Conservation (phyloP, 2,329 filamentous ascomycete species). For the Ophiostoma australiae region DNA sequence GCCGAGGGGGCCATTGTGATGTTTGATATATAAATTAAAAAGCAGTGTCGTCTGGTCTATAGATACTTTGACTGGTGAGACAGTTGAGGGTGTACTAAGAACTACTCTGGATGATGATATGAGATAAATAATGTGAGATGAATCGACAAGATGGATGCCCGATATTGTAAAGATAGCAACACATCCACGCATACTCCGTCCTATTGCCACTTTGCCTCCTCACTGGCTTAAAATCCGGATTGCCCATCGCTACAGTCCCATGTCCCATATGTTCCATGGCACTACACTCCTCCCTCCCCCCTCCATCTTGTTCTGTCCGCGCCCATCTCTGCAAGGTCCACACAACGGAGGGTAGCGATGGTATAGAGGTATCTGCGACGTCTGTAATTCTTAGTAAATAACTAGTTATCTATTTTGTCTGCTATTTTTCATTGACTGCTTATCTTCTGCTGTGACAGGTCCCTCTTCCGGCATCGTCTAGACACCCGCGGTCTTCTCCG, state of each 20-base stretch:
- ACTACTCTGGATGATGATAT: neutral
- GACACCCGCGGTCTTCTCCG: neutral
- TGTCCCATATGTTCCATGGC: neutral
- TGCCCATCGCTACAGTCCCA: neutral
- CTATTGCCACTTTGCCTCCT: neutral
- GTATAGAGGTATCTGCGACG: neutral
- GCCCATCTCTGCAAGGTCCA: neutral
- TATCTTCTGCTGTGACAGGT: neutral
- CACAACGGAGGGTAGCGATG: neutral
- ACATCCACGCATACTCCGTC: neutral
- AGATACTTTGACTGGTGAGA: no score
- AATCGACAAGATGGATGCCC: neutral
- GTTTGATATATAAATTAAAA: neutral
- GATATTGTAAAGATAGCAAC: neutral
- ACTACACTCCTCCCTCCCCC: neutral
- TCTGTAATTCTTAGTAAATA: neutral
- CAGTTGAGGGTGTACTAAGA: no score
- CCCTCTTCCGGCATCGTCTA: neutral
- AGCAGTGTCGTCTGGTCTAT: no score
- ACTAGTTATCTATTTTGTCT: neutral
- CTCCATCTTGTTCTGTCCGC: neutral
- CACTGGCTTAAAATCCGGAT: neutral
- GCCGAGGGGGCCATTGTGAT: constrained; percentile 24
- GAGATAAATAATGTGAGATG: neutral
- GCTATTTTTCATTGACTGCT: neutral